These are phyloP conservation scores for Ichthyophthirius multifiliis DNA, from an alignment of 169 alveolate genomes.

Conservation along the genomic window DNA sequence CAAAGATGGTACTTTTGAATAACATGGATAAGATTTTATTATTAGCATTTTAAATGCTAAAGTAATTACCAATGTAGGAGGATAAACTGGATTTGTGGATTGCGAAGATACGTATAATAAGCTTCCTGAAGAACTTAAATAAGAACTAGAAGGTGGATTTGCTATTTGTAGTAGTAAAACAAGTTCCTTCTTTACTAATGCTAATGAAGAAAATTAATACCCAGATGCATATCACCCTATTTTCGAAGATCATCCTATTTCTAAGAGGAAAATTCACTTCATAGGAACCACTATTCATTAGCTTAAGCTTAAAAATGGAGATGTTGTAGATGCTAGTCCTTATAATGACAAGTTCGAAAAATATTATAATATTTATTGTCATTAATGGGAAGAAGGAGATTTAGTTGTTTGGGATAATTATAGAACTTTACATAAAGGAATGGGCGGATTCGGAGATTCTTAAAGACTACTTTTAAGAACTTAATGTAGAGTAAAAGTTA, in stretches of 20 bases:
- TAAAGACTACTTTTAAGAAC: slow-evolving; percentile 1
- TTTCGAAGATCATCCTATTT: background rate
- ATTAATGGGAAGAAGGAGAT: slow-evolving; percentile 16
- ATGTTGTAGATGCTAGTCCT: background rate
- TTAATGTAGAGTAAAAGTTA: background rate
- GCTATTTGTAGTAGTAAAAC: background rate
- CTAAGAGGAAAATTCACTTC: background rate
- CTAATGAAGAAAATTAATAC: background rate
- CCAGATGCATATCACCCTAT: background rate
- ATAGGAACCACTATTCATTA: background rate
- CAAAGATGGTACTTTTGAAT: background rate
- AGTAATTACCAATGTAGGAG: background rate
- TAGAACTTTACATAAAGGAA: background rate
- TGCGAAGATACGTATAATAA: background rate
- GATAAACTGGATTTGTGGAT: slow-evolving; percentile 19
- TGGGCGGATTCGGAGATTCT: slow-evolving; percentile 13
- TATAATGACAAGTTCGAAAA: background rate
- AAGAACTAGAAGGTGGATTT: background rate
- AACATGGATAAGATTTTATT: background rate
- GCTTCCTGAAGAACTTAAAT: background rate
- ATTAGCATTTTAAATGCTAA: background rate
- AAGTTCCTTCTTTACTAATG: background rate
- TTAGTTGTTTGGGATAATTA: slow-evolving; percentile 18
- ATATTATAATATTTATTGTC: background rate
- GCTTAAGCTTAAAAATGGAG: background rate